Base-by-base conservation (phyloP, 78 protist species). In the Dictyostelium intermedium region DNA sequence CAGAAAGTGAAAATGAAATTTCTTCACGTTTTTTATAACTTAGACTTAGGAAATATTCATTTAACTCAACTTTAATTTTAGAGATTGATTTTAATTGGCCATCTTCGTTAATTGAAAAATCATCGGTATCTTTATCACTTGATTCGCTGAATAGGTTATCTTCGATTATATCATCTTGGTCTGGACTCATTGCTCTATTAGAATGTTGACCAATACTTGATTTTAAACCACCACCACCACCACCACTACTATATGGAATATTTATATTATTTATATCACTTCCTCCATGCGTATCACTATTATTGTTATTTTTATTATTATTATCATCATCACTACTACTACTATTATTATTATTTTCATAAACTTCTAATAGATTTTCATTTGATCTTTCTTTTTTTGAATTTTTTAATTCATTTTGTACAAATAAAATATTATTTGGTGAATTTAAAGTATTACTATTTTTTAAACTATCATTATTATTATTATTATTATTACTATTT, bases 21-120 rank as follows among this genome's bases (percentile, higher is more conserved):
- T 77, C 82, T 77, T 77, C 82, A 11, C 82, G n/a, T 27, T 77
- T 77, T 41, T 77, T 77, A 77, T 39, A 41, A 41, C 63, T 41
- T 23, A n/a, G 23, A 41, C 27, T 3, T 20, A 77, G 47, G 47
- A 77, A 43, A 20, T 18, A 41, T 77, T 35, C 34, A 23, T 77
- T 34, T 34, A 77, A 41, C 4, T 77, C 82, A 41, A 14, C 20
- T 41, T 39, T 77, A 60, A 77, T 77, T 77, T 77, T 25, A 7
- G n/a, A 18, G 1, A 43, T 77, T 41, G 82, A 20, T 77, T 77
- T 43, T 14, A 72, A 72, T 72, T 72, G 35, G 14, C 79, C 79
- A 72, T 72, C 35, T 25, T 66, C 74, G 9, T 27, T 11, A 27
- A 3, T 66, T 10, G 18, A 1, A 3, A 66, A n/a, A 27, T 30